Percentiles rank a stretch among this genome's conserved stretches.
phyloP scores from a whole-genome alignment of 768 basidiomycete genomes.

The Exidia glandulosa region DNA sequence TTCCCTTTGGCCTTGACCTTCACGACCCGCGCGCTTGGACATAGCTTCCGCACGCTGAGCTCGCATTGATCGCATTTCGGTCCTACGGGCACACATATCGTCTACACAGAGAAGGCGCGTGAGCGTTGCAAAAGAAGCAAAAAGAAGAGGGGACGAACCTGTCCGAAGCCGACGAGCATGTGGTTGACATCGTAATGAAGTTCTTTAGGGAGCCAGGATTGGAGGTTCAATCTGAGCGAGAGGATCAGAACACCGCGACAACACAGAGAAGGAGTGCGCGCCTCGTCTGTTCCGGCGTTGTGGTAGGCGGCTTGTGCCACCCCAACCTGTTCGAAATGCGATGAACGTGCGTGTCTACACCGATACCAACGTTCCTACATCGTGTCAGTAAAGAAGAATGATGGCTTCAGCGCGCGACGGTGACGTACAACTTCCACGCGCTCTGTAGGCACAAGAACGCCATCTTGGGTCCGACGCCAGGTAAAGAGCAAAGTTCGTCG shows the following conservation, averaged over 20 bases:
- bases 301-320: conserved; percentile 83
- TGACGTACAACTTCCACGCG: conserved; percentile 68
- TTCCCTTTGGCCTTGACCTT: conserved; percentile 12
- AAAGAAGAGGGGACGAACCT: conserved; percentile 32
- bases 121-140: not conserved
- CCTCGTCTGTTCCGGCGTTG: conserved; percentile 83
- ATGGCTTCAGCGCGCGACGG: not conserved
- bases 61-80: conserved; percentile 58
- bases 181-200: conserved; percentile 69
- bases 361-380: conserved; percentile 76
- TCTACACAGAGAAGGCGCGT: conserved; percentile 28
- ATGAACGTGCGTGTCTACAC: conserved; percentile 94
- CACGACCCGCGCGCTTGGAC: conserved; percentile 46
- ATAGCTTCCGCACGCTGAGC: conserved; percentile 42
- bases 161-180: conserved; percentile 75
- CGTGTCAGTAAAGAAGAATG: too few species aligned
- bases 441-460: conserved; percentile 75
- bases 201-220: conserved; percentile 74
- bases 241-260: not conserved
- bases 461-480: conserved; percentile 96
- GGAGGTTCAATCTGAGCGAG: conserved; percentile 52
- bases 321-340: conserved; percentile 86
- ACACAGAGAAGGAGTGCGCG: conserved; percentile 15
- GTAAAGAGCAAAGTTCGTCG: conserved; percentile 76
- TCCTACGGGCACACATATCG: conserved; percentile 52